phyloP scores from a whole-genome alignment of 2,329 filamentous ascomycete genomes.

The Escovopsis sp. region DNA sequence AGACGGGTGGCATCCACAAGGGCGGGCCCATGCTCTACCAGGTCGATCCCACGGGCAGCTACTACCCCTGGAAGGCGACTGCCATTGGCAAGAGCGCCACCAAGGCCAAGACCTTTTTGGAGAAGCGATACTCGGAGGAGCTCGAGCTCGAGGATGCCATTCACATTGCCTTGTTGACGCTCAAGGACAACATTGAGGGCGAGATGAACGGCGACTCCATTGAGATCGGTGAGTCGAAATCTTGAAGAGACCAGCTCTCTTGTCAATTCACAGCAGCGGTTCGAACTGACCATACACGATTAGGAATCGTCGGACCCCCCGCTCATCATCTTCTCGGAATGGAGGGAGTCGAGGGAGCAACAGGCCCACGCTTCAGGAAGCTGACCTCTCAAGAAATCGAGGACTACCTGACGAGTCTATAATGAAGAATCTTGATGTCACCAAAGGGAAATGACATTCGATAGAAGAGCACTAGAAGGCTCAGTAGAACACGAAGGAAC shows the following conservation, averaged over 20 bases:
- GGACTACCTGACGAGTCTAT: slow-evolving; percentile 98
- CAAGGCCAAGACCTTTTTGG: slow-evolving; percentile 95
- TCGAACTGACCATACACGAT: slow-evolving; percentile 12
- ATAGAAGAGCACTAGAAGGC: slow-evolving; percentile 4
- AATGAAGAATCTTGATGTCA: slow-evolving; percentile 20
- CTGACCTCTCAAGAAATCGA: slow-evolving; percentile 96
- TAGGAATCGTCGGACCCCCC: slow-evolving; percentile 88
- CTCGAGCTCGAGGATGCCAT: slow-evolving; percentile 96
- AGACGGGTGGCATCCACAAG: slow-evolving; percentile 92
- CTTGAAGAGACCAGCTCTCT: background rate
- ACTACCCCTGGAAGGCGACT: slow-evolving; percentile 99
- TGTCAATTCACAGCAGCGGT: background rate
- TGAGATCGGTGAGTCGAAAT: slow-evolving; percentile 62
- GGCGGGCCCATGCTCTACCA: slow-evolving; percentile 96
- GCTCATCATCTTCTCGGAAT: slow-evolving; percentile 86
- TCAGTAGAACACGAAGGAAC: slow-evolving; percentile 4
- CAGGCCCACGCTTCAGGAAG: slow-evolving; percentile 82
- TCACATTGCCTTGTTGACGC: slow-evolving; percentile 88
- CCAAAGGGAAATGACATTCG: slow-evolving; percentile 4
- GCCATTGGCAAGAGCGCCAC: slow-evolving; percentile 98
- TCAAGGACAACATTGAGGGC: slow-evolving; percentile 98
- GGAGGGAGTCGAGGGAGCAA: slow-evolving; percentile 73
- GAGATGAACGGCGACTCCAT: slow-evolving; percentile 99
- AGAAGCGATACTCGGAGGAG: slow-evolving; percentile 97
- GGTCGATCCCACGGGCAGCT: slow-evolving; percentile 96